These are phyloP conservation scores for Amanita jacksonii DNA, from an alignment of 768 basidiomycete species.

Conservation along the genomic window DNA sequence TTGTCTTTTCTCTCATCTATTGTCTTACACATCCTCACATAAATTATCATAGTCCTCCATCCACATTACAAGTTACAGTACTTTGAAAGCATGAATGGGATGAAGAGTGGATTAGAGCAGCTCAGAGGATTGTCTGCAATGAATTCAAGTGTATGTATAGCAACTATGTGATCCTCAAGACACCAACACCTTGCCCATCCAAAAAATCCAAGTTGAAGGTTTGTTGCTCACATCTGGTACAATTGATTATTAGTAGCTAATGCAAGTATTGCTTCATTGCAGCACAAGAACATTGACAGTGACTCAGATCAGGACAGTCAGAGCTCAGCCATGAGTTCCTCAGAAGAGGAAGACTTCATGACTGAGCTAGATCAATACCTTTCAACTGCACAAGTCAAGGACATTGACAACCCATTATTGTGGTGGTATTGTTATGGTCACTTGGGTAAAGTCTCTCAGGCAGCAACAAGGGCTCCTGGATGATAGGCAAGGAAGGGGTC, in stretches of 20 bases:
- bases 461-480: too few relatives aligned
- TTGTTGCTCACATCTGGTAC: not conserved
- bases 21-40: not conserved
- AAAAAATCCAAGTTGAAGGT: not conserved
- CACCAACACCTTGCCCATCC: not conserved
- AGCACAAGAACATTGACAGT: too few relatives aligned
- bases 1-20: not conserved
- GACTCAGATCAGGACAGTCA: conserved; percentile 7
- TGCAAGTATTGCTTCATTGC: too few relatives aligned
- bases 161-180: not conserved
- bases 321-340: not conserved
- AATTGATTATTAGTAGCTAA: not conserved
- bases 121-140: not conserved
- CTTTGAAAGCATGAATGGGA: conserved; percentile 21
- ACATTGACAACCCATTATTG: not conserved
- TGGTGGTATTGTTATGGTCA: too few relatives aligned
- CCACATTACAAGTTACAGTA: conserved; percentile 25
- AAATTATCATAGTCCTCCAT: conserved; percentile 28
- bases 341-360: not conserved
- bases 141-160: not conserved
- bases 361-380: not conserved
- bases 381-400: not conserved
- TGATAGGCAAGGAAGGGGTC: too few relatives aligned
- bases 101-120: conserved; percentile 16
- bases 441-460: too few relatives aligned